phyloP scores from a whole-genome alignment of 495 filamentous ascomycete species.

The Thermothielavioides terrestris region DNA sequence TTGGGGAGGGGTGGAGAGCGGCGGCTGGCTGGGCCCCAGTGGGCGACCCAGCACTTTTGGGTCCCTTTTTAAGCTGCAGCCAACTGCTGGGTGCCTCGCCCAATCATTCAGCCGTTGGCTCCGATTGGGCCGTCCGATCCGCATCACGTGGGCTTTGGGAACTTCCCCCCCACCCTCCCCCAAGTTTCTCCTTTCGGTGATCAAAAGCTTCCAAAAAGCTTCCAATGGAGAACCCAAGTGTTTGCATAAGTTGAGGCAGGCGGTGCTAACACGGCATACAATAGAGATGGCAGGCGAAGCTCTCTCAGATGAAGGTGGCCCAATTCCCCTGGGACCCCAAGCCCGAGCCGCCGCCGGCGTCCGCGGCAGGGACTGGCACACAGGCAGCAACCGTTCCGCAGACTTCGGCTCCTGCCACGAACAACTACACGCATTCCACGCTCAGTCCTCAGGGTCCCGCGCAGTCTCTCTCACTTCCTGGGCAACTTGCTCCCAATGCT shows the following conservation, averaged over 20 bases:
- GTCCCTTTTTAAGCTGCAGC: slow-evolving; percentile 38
- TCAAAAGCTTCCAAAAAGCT: too few relatives aligned
- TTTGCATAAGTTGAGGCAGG: not conserved
- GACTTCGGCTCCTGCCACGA: slow-evolving; percentile 18
- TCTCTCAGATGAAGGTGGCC: slow-evolving; percentile 72
- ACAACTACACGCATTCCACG: slow-evolving; percentile 30
- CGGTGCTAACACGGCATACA: slow-evolving; percentile 6
- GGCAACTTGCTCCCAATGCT: slow-evolving; percentile 24
- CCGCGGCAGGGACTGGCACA: slow-evolving; percentile 16
- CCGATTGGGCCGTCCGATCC: slow-evolving; percentile 18
- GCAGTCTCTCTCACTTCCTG: slow-evolving; percentile 34
- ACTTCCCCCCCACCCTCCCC: too few relatives aligned
- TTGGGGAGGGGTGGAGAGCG: slow-evolving; percentile 34
- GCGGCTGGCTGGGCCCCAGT: slow-evolving; percentile 32
- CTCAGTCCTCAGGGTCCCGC: slow-evolving; percentile 27
- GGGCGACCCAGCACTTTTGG: slow-evolving; percentile 50
- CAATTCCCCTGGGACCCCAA: slow-evolving; percentile 93
- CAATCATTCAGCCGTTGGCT: slow-evolving; percentile 15
- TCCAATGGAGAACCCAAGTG: not conserved
- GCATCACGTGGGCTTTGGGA: slow-evolving; percentile 29
- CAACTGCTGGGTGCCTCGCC: slow-evolving; percentile 11
- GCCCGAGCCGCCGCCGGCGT: slow-evolving; percentile 33
- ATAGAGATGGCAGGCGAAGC: slow-evolving; percentile 88
- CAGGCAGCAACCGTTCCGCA: slow-evolving; percentile 34
- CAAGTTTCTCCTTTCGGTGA: too few relatives aligned